phyloP scores from a whole-genome alignment of 2,329 filamentous ascomycete species.

The Metarhizium album region DNA sequence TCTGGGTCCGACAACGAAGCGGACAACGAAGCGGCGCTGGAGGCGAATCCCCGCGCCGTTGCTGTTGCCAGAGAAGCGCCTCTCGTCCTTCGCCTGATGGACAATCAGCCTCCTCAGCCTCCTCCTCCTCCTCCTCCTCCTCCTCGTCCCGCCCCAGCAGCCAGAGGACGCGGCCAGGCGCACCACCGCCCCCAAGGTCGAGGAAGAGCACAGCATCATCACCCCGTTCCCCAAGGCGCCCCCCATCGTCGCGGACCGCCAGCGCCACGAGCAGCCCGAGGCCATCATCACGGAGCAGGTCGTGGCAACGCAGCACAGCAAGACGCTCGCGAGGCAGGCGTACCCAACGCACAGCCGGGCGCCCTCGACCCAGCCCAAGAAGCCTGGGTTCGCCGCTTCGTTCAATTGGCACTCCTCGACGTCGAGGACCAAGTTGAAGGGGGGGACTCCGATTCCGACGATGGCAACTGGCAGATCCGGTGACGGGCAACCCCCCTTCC shows the following conservation, averaged over 20 bases:
- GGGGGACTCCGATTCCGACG: conserved; percentile 28
- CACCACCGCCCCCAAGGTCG: background rate
- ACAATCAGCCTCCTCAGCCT: conserved; percentile 22
- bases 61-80: conserved; percentile 45
- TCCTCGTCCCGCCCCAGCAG: background rate
- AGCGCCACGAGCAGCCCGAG: background rate
- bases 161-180: background rate
- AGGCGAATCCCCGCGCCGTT: conserved; percentile 22
- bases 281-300: background rate
- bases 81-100: conserved; percentile 43
- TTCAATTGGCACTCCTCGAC: conserved; percentile 42
- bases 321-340: background rate
- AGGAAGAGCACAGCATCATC: background rate
- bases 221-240: background rate
- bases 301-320: background rate
- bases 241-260: background rate
- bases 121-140: conserved; percentile 1
- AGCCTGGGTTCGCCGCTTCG: conserved; percentile 44
- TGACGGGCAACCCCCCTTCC: conserved; percentile 1
- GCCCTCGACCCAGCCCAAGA: conserved; percentile 35
- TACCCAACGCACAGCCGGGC: conserved; percentile 7
- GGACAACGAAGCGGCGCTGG: conserved; percentile 15
- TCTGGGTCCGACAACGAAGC: conserved; percentile 12
- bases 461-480: conserved; percentile 10
- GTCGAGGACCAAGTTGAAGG: conserved; percentile 37